Evolutionary conservation across 1,284 basidiomycete genomes (phyloP), one percentile per base, ranked within the genome.

Genomic region (Rhodotorula sp.): DNA sequence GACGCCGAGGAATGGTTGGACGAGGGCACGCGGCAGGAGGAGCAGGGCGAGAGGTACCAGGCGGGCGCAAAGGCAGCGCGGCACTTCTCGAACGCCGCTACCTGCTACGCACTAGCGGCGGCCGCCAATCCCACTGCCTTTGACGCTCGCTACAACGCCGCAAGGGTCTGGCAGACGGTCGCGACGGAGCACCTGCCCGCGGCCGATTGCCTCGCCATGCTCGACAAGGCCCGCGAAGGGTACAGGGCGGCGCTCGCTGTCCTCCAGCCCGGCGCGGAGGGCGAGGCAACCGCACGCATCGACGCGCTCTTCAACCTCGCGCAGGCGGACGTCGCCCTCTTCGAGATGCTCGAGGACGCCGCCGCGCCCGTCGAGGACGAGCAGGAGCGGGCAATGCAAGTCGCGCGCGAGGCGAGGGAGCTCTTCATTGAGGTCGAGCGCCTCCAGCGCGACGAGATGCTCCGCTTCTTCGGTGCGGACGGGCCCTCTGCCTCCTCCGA

Each of bases 231-330:
- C 2, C 66, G 70, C 19, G 34, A n/a, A 2, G 61, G 61, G 34
- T 76, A 72, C 59, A 39, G 70, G 0, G 54, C 64, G 19, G 67
- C 67, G 32, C 54, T 72, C 22, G 55, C 36, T 7, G 61, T 63
- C 19, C 34, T 64, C 9, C 5, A 3, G 2, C 27, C 39, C 19
- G 62, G 50, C n/a, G 48, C 9, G 34, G 61, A 32, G 22, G 58
- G 37, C 34, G 54, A 36, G 44, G 64, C 65, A 36, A 70, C 44
- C 32, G 70, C 68, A 2, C 51, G 59, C 9, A 76, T 76, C 50
- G 75, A 76, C 48, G 72, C 63, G 12, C 37, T 65, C 25, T 76
- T 72, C 70, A 76, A 76, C 53, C 61, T 70, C 29, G 75, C 75
- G 12, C 72, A 74, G 36, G 72, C 70, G 15, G n/a, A 66, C 48